These are phyloP conservation scores for Cenchrus fungigraminus DNA, from an alignment of 176 grass and related monocot genomes.

Conservation along the genomic window DNA sequence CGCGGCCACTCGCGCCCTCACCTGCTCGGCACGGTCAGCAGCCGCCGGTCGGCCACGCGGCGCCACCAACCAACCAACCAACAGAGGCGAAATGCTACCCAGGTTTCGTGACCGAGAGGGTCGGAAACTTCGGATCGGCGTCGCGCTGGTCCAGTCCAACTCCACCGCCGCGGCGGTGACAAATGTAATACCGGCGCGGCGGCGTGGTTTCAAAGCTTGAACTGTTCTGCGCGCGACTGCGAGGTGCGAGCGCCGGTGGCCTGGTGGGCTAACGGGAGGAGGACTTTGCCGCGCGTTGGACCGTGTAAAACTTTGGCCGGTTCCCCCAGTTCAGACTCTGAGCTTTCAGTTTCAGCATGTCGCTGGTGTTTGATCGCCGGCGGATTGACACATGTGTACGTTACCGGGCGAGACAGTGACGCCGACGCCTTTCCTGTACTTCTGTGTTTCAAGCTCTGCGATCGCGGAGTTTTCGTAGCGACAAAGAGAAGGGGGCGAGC, in stretches of 20 bases:
- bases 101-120: background rate
- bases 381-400: background rate
- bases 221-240: background rate
- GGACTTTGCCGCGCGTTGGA: constrained; percentile 14
- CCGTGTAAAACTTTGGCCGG: constrained; percentile 31
- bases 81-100: rapidly evolving
- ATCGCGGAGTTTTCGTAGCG: background rate
- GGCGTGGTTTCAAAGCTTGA: constrained; percentile 10
- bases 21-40: constrained; percentile 1
- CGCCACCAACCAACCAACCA: constrained; percentile 18
- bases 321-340: constrained; percentile 1
- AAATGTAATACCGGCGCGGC: background rate
- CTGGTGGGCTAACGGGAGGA: background rate
- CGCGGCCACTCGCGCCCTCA: background rate
- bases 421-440: background rate
- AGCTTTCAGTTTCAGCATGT: background rate
- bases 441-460: background rate
- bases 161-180: constrained; percentile 4
- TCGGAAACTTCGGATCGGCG: background rate
- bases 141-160: constrained; percentile 14
- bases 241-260: no score
- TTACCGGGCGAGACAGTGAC: constrained; percentile 6
- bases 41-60: background rate
- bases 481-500: background rate
- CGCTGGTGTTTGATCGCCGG: background rate